Percentiles rank a stretch among this genome's conserved stretches.
These are phyloP conservation scores for Pythium oligandrum DNA, from an alignment of 352 stramenopile species.

Conservation along the genomic window DNA sequence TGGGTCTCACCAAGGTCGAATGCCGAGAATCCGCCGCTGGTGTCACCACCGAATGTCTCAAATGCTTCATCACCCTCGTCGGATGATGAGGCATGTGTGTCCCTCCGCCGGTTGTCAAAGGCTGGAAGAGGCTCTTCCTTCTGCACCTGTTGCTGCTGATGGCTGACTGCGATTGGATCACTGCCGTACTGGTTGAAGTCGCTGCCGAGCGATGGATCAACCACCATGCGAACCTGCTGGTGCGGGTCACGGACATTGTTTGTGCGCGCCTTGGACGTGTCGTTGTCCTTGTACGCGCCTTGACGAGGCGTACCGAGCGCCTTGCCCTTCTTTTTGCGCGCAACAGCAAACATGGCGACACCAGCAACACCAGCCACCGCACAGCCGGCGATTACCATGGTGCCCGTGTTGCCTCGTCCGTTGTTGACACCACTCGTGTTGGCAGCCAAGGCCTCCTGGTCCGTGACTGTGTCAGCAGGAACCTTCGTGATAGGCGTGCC, in stretches of 20 bases:
- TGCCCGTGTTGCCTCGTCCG: conserved; percentile 10
- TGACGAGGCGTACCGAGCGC: conserved; percentile 23
- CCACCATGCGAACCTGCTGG: background rate
- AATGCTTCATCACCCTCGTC: background rate
- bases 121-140: background rate
- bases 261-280: conserved; percentile 3
- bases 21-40: background rate
- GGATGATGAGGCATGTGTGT: background rate
- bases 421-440: conserved; percentile 21
- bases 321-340: conserved; percentile 23
- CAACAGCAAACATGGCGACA: conserved; percentile 32
- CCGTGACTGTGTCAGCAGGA: conserved; percentile 5
- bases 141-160: background rate
- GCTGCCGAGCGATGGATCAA: background rate
- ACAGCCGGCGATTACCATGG: conserved; percentile 19
- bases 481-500: conserved; percentile 3
- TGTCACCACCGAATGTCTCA: background rate
- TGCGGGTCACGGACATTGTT: background rate
- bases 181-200: background rate
- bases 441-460: conserved; percentile 1
- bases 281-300: background rate
- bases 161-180: background rate
- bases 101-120: no score
- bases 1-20: background rate
- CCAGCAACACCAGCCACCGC: conserved; percentile 24